Percentiles rank a stretch among this genome's conserved stretches.
phyloP scores from a whole-genome alignment of 2,329 filamentous ascomycete genomes.

The Tolypocladium capitatum region DNA sequence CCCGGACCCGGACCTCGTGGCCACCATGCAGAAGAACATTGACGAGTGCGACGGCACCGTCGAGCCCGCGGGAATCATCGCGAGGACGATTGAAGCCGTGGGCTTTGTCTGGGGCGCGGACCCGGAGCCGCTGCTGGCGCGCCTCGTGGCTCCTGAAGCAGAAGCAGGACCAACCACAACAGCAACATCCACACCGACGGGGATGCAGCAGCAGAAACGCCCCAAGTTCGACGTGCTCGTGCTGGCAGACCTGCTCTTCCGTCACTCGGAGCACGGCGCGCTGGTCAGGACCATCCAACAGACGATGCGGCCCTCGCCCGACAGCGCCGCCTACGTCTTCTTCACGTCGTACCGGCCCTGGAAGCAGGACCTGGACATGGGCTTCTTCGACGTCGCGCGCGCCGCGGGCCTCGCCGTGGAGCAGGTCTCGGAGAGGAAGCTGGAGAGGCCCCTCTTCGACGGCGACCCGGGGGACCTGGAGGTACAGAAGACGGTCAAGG shows the following conservation, averaged over 20 bases:
- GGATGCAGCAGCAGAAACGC: slow-evolving; percentile 12
- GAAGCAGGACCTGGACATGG: slow-evolving; percentile 72
- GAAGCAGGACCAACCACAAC: neutral
- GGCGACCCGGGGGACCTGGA: slow-evolving; percentile 75
- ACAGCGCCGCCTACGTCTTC: slow-evolving; percentile 66
- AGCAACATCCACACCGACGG: neutral
- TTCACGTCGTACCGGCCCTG: slow-evolving; percentile 92
- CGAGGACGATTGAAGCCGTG: slow-evolving; percentile 36
- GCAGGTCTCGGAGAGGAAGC: slow-evolving; percentile 66
- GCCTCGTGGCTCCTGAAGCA: slow-evolving; percentile 28
- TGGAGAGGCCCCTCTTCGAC: slow-evolving; percentile 83
- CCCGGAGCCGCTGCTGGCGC: slow-evolving; percentile 40
- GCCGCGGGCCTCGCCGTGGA: slow-evolving; percentile 61
- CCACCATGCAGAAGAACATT: slow-evolving; percentile 68
- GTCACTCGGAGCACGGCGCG: slow-evolving; percentile 74
- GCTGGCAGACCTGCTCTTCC: slow-evolving; percentile 80
- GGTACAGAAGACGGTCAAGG: slow-evolving; percentile 69
- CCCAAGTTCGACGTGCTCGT: slow-evolving; percentile 63
- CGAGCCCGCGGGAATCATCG: slow-evolving; percentile 16
- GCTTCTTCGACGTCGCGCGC: slow-evolving; percentile 69
- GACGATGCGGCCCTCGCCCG: slow-evolving; percentile 44
- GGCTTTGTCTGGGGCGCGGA: slow-evolving; percentile 79
- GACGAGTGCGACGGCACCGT: slow-evolving; percentile 32
- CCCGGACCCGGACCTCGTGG: slow-evolving; percentile 70
- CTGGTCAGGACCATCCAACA: slow-evolving; percentile 58